phyloP scores from a whole-genome alignment of 139 green algal genomes.

The Chlorella vulgaris region DNA sequence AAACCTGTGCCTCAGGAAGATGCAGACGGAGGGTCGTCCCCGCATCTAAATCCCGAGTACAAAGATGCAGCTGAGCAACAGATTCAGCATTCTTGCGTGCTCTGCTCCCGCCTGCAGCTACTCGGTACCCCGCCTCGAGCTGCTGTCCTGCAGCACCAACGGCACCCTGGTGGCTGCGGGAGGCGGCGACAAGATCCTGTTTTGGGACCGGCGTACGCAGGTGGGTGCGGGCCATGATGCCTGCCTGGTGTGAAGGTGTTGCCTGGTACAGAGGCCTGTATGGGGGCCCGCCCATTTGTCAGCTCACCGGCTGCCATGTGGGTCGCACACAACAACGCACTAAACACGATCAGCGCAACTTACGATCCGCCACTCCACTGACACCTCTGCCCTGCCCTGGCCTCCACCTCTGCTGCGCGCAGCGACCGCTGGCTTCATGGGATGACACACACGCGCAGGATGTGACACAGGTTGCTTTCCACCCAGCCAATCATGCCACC shows the following conservation, averaged over 20 bases:
- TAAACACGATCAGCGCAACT: too few species aligned
- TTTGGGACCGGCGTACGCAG: constrained; percentile 74
- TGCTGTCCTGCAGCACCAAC: constrained; percentile 52
- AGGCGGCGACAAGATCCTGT: constrained; percentile 67
- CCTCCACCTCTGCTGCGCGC: neutral
- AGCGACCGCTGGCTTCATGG: constrained; percentile 51
- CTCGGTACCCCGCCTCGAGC: constrained; percentile 37
- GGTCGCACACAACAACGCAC: too few species aligned
- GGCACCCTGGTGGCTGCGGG: constrained; percentile 67
- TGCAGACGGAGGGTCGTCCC: too few species aligned
- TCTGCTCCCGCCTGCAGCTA: constrained; percentile 37
- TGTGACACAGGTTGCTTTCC: constrained; percentile 63
- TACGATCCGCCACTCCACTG: neutral
- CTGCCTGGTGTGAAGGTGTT: too few species aligned
- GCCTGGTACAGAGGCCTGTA: too few species aligned
- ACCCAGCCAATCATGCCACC: constrained; percentile 27
- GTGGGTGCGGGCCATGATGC: neutral
- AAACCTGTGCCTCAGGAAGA: too few species aligned
- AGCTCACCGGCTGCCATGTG: too few species aligned
- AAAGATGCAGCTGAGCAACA: too few species aligned
- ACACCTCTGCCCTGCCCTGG: neutral
- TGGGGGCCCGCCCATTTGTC: too few species aligned
- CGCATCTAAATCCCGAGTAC: too few species aligned
- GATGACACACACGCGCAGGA: constrained; percentile 77
- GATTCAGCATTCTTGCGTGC: too few species aligned